These are phyloP conservation scores for Excoecaria agallocha DNA, from an alignment of 345 rosid species.

Conservation along the genomic window DNA sequence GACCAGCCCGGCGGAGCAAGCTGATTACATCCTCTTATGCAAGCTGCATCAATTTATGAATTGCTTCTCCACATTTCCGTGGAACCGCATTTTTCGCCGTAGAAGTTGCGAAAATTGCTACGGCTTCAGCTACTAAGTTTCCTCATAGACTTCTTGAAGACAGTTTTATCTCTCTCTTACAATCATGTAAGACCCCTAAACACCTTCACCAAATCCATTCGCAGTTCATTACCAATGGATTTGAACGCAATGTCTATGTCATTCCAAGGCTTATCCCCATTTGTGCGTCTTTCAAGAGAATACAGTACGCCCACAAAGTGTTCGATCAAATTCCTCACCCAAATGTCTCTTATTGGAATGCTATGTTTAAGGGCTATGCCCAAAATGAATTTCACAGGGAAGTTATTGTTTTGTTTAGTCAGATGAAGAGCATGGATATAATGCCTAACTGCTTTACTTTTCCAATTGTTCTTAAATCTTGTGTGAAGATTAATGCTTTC, in stretches of 20 bases:
- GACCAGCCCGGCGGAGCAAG: too few relatives aligned
- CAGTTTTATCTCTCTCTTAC: slow-evolving; percentile 48
- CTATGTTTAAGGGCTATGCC: slow-evolving; percentile 57
- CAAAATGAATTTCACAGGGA: slow-evolving; percentile 33
- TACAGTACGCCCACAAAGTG: slow-evolving; percentile 52
- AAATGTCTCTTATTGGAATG: slow-evolving; percentile 53
- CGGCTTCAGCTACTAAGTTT: slow-evolving; percentile 23
- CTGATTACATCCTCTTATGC: too few relatives aligned
- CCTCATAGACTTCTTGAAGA: slow-evolving; percentile 51
- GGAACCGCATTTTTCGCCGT: neutral
- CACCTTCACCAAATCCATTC: slow-evolving; percentile 62
- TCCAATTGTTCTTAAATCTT: slow-evolving; percentile 62
- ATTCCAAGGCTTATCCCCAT: slow-evolving; percentile 44
- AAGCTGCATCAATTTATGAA: neutral
- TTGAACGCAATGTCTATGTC: slow-evolving; percentile 39
- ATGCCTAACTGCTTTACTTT: slow-evolving; percentile 72
- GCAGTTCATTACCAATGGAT: slow-evolving; percentile 40
- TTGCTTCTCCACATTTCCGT: neutral
- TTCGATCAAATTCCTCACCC: slow-evolving; percentile 62
- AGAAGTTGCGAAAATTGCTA: slow-evolving; percentile 39
- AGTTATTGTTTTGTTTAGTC: slow-evolving; percentile 42
- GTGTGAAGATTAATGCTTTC: slow-evolving; percentile 43
- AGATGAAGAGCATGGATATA: slow-evolving; percentile 47
- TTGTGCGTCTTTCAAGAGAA: slow-evolving; percentile 25
- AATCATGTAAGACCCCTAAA: slow-evolving; percentile 53